Evolutionary conservation across 2,329 filamentous ascomycete genomes (phyloP).

Genomic region (Colletotrichum tabaci): DNA sequence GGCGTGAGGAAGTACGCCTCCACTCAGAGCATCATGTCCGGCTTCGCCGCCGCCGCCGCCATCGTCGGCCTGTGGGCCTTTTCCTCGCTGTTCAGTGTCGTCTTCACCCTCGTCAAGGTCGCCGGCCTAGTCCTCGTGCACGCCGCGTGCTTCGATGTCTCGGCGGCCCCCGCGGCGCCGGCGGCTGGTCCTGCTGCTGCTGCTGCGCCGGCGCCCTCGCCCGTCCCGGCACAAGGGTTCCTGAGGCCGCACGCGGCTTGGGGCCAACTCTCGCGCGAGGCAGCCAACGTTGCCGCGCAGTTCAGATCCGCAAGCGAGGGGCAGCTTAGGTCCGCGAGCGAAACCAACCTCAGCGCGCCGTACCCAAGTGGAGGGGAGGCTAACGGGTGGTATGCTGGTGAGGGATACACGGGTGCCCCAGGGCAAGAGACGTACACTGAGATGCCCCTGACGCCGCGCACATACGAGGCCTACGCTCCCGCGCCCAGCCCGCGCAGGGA

Average conservation of each 20-base stretch:
- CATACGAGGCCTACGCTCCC: constrained; percentile 30
- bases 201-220: constrained; percentile 3
- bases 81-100: constrained; percentile 37
- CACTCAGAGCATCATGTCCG: constrained; percentile 34
- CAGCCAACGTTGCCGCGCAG: constrained; percentile 3
- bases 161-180: neutral
- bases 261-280: constrained; percentile 24
- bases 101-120: constrained; percentile 36
- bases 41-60: constrained; percentile 28
- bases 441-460: constrained; percentile 29
- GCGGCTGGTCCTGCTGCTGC: neutral
- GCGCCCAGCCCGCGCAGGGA: constrained; percentile 15
- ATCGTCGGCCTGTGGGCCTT: constrained; percentile 38
- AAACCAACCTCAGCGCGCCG: constrained; percentile 21
- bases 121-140: constrained; percentile 31
- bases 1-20: constrained; percentile 38
- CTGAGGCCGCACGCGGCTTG: constrained; percentile 21
- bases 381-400: constrained; percentile 29
- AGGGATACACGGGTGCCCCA: constrained; percentile 18
- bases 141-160: constrained; percentile 33
- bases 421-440: constrained; percentile 17
- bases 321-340: constrained; percentile 33
- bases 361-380: constrained; percentile 2
- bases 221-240: constrained; percentile 15
- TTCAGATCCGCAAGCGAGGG: constrained; percentile 35